Base-by-base conservation (phyloP, 148 eudicot genomes). In the Pouteria glomerata region DNA sequence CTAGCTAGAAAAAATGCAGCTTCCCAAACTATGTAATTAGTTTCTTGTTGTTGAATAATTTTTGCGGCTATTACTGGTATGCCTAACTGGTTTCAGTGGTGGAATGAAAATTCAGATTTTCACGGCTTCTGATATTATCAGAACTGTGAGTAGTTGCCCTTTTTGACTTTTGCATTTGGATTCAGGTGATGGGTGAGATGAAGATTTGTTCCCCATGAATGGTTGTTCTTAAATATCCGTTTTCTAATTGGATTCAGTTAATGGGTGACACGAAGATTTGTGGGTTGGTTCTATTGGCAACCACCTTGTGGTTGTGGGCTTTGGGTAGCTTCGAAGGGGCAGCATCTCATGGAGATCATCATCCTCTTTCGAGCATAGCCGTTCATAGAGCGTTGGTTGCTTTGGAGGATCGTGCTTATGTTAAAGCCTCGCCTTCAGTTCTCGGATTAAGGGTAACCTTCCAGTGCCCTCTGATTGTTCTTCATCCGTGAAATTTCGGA, bases 311-410 rank as follows among this genome's bases (percentile, higher is more conserved):
- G n/a, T 35, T 82, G 35, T 77, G 74, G 78, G 74, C 76, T 78
- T 71, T 77, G 4, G 63, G 50, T 71, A 71, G 39, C 74, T 70
- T 85, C 15, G 61, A 74, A 33, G 71, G 76, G 57, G 85, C 62
- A 27, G 26, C 61, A 41, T 84, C 90, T 39, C 87, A 86, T 76
- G 90, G 85, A 68, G 89, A 73, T 80, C 97, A 73, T 80, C 97
- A 91, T 44, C 96, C 98, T 39, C 85, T 94, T 64, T 81, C 98
- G 24, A 85, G 64, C 72, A 89, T 94, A 24, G 82, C 84, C 44
- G 81, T 91, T 64, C 82, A 91, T 55, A 79, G 80, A 73, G 78
- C 91, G 39, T 76, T 61, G 42, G 50, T 85, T 74, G 87, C 83
- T 67, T 42, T 85, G 67, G 74, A 91, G 74, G 80, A 71, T 3